Percentiles rank a stretch among this genome's conserved stretches.
Conservation (phyloP, 2,329 filamentous ascomycete species). For the Venturia asperata region DNA sequence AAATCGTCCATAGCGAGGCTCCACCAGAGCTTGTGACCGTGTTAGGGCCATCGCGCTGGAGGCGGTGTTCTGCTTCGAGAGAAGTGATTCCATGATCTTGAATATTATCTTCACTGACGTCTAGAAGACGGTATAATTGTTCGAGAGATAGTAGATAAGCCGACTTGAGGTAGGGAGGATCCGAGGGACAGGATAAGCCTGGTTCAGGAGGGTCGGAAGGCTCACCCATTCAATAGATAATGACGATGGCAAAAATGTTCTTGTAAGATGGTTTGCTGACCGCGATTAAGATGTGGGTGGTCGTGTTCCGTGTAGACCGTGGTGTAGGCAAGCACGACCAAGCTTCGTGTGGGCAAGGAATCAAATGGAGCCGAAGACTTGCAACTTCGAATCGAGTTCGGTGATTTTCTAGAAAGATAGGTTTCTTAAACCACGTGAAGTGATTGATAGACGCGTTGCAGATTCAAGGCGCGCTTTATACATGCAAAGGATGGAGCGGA, state of each 20-base stretch:
- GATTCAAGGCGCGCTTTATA: not conserved
- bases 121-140: not conserved
- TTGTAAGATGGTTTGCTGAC: not conserved
- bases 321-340: not conserved
- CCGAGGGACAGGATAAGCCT: not conserved
- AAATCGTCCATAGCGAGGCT: constrained; percentile 66
- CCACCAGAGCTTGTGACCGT: constrained; percentile 64
- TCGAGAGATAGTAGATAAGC: constrained; percentile 2
- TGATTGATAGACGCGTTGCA: not conserved
- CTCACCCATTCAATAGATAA: not conserved
- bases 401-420: not conserved
- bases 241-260: not conserved
- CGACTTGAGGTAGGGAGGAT: not conserved
- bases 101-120: not conserved
- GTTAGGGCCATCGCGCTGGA: constrained; percentile 61
- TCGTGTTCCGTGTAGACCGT: not conserved
- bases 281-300: not conserved
- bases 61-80: constrained; percentile 57
- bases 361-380: not conserved
- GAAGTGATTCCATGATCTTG: constrained; percentile 53
- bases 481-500: not conserved
- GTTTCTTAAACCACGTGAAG: not conserved
- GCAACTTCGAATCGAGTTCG: not conserved
- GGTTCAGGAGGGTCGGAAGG: not conserved
- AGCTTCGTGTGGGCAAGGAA: not conserved